Evolutionary conservation across 805 yeast genomes (phyloP).

Genomic region (Ogataea thermomethanolica): DNA sequence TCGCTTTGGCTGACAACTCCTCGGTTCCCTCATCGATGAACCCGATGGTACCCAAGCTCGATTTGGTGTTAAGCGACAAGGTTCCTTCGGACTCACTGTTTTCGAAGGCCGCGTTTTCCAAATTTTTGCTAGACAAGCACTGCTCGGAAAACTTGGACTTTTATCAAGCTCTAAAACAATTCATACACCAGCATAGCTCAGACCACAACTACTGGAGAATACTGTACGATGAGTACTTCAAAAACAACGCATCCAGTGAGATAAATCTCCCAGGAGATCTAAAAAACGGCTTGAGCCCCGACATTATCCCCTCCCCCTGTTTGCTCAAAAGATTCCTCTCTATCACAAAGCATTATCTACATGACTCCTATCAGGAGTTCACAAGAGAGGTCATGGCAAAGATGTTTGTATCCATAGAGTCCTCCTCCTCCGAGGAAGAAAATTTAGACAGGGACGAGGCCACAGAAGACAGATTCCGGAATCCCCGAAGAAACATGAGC

Average conservation of each 20-base stretch:
- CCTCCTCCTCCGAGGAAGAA: constrained; percentile 14
- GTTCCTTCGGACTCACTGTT: constrained; percentile 22
- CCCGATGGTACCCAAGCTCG: constrained; percentile 27
- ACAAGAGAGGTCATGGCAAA: constrained; percentile 15
- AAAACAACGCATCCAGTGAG: constrained; percentile 25
- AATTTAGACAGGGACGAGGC: constrained; percentile 1
- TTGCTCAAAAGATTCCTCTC: constrained; percentile 20
- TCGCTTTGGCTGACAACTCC: neutral
- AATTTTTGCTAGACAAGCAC: constrained; percentile 30
- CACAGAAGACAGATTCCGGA: constrained; percentile 5
- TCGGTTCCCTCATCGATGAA: neutral
- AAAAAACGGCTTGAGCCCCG: constrained; percentile 12
- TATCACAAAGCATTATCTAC: constrained; percentile 26
- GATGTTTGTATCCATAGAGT: constrained; percentile 11
- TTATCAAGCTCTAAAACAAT: constrained; percentile 24
- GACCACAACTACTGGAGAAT: constrained; percentile 26
- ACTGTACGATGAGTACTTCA: constrained; percentile 28
- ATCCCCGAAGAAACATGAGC: constrained; percentile 10
- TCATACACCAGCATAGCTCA: constrained; percentile 15
- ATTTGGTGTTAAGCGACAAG: constrained; percentile 26
- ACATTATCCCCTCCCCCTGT: constrained; percentile 20
- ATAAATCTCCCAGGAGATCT: constrained; percentile 34
- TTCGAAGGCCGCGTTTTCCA: constrained; percentile 27
- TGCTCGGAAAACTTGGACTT: constrained; percentile 37
- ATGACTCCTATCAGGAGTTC: constrained; percentile 32